These are phyloP conservation scores for Tolypocladium inflatum DNA, from an alignment of 2,329 filamentous ascomycete genomes.

Conservation along the genomic window DNA sequence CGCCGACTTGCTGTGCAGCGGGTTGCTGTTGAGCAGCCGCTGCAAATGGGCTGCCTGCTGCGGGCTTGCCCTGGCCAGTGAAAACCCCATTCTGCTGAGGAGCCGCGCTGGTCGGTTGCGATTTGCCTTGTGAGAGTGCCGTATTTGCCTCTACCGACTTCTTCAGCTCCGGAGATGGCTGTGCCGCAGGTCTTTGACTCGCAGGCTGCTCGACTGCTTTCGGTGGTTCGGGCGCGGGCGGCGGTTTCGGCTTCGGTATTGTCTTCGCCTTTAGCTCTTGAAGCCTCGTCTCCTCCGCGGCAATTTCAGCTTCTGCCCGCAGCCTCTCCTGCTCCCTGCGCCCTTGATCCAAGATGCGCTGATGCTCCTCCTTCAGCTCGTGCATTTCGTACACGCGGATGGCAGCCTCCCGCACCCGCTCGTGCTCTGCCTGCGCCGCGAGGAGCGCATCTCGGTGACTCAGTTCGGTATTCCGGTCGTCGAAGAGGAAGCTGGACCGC, in stretches of 20 bases:
- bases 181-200: slow-evolving; percentile 2
- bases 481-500: slow-evolving; percentile 50
- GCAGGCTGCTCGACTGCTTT: slow-evolving; percentile 8
- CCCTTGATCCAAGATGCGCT: slow-evolving; percentile 33
- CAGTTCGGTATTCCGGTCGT: slow-evolving; percentile 52
- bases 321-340: slow-evolving; percentile 36
- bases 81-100: slow-evolving; percentile 10
- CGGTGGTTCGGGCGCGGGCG: slow-evolving; percentile 19
- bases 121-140: slow-evolving; percentile 1
- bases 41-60: background rate
- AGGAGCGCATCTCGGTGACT: slow-evolving; percentile 57
- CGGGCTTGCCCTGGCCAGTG: slow-evolving; percentile 12
- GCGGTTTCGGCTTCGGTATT: slow-evolving; percentile 32
- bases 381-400: slow-evolving; percentile 38
- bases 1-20: background rate
- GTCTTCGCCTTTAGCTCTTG: slow-evolving; percentile 35
- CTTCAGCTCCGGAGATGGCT: slow-evolving; percentile 6
- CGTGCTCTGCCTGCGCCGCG: slow-evolving; percentile 56
- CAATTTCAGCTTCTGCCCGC: slow-evolving; percentile 31
- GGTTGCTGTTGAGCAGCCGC: background rate
- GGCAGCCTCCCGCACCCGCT: slow-evolving; percentile 47
- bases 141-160: slow-evolving; percentile 4
- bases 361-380: slow-evolving; percentile 33
- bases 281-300: slow-evolving; percentile 38
- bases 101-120: slow-evolving; percentile 2